Evolutionary conservation across 1,284 basidiomycete genomes (phyloP), one percentile per base, ranked within the genome.

Genomic region (Phellopilus nigrolimitatus): DNA sequence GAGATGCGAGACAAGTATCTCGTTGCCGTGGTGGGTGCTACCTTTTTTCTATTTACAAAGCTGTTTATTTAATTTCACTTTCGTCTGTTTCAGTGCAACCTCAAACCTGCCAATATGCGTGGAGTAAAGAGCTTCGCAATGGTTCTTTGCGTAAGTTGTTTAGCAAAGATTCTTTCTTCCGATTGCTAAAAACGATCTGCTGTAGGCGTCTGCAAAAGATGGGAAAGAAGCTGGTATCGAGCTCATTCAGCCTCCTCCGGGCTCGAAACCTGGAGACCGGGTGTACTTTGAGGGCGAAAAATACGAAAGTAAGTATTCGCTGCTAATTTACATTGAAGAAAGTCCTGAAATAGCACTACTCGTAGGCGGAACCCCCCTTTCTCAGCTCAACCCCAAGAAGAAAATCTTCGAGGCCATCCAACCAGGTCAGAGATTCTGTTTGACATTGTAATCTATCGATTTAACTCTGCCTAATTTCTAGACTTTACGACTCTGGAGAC

Each of bases 381-480:
- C 84, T 2, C 89, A 92, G 62, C 75, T 97, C 56, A 97, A 95
- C 69, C 94, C 94, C 8, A 97, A 97, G 73, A 97, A 95, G 74
- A 98, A 97, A 73, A 88, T 97, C 27, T 97, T 95, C 61, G 95
- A 97, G 72, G 87, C 91, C 0, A 81, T 97, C 46, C 95, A 95
- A 65, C 92, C 92, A 56, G 82, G 87, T 84, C 56, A 24, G 68
- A 60, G 17, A 21, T 19, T 12, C 12, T 3, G 4, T 43, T 9
- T 17, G 37, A 21, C 15, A 45, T 34, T 39, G 33, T 44, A 47
- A 17, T 8, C 30, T 45, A 19, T 59, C 34, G 50, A 21, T 47
- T 31, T 45, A 19, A 60, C 37, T 50, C 15, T 47, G 42, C 13
- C 44, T 21, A 41, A 41, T 27, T 39, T 50, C 2, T 51, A 81